These are phyloP conservation scores for Coemansia sp. DNA, from an alignment of 192 early-diverging fungal species.

Conservation along the genomic window DNA sequence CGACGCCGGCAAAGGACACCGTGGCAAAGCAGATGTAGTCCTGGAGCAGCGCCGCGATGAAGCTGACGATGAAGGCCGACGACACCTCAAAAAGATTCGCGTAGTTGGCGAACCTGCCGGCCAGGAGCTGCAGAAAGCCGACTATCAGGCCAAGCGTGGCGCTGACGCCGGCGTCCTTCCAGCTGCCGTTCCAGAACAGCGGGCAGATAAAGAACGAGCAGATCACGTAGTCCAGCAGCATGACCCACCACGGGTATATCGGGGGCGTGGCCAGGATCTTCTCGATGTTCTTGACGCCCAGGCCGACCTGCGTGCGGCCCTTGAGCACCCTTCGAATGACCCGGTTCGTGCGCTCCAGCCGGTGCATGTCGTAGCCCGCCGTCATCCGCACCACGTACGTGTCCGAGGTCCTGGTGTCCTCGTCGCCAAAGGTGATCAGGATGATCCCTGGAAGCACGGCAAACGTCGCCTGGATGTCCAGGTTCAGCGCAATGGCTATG, in stretches of 20 bases:
- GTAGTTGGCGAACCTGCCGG: constrained; percentile 60
- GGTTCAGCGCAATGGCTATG: constrained; percentile 58
- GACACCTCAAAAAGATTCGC: constrained; percentile 72
- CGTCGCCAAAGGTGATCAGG: constrained; percentile 69
- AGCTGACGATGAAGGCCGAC: constrained; percentile 61
- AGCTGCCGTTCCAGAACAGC: constrained; percentile 68
- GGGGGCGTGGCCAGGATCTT: constrained; percentile 56
- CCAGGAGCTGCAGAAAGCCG: constrained; percentile 60
- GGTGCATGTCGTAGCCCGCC: constrained; percentile 67
- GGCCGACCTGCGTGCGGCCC: constrained; percentile 59
- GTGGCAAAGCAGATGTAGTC: constrained; percentile 63
- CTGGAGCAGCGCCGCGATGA: constrained; percentile 60
- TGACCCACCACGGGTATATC: constrained; percentile 60
- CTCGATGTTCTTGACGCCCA: constrained; percentile 63
- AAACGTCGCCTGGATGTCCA: constrained; percentile 64
- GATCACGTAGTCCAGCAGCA: constrained; percentile 55
- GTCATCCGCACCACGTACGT: constrained; percentile 65
- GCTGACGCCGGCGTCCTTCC: constrained; percentile 63
- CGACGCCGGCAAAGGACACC: constrained; percentile 59
- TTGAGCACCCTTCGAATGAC: constrained; percentile 64
- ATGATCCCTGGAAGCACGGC: constrained; percentile 70
- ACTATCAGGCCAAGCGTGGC: constrained; percentile 56
- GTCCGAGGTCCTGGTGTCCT: constrained; percentile 68
- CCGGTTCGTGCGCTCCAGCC: constrained; percentile 61
- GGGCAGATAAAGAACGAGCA: constrained; percentile 60